Evolutionary conservation across 805 yeast genomes (phyloP).

Genomic region (Kockiozyma suomiensis): DNA sequence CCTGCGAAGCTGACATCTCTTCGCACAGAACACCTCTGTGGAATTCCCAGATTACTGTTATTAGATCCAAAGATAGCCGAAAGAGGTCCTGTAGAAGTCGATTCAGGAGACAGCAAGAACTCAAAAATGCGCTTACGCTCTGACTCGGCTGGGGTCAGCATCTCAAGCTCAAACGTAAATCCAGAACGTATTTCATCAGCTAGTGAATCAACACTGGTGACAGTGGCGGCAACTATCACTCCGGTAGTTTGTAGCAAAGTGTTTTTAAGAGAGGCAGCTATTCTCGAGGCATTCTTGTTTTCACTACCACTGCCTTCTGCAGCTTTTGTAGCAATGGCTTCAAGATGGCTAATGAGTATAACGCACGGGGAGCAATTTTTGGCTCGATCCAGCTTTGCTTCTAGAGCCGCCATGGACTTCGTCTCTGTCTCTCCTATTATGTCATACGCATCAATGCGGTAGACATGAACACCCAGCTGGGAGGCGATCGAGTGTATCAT

Average conservation of each 20-base stretch:
- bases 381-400: slow-evolving; percentile 73
- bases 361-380: slow-evolving; percentile 53
- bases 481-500: slow-evolving; percentile 58
- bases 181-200: slow-evolving; percentile 66
- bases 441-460: slow-evolving; percentile 71
- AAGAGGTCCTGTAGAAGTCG: neutral
- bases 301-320: slow-evolving; percentile 53
- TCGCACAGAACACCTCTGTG: slow-evolving; percentile 41
- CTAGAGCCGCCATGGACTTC: slow-evolving; percentile 74
- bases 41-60: slow-evolving; percentile 1
- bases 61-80: neutral
- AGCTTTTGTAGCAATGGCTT: slow-evolving; percentile 70
- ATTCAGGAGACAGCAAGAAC: slow-evolving; percentile 45
- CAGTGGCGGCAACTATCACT: slow-evolving; percentile 65
- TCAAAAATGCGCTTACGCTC: slow-evolving; percentile 71
- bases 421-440: slow-evolving; percentile 69
- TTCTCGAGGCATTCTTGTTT: slow-evolving; percentile 45
- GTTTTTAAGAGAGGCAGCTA: slow-evolving; percentile 60
- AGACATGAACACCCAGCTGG: slow-evolving; percentile 64
- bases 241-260: slow-evolving; percentile 48
- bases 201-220: slow-evolving; percentile 67
- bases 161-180: slow-evolving; percentile 73
- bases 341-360: slow-evolving; percentile 70
- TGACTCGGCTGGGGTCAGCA: slow-evolving; percentile 74
- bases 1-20: slow-evolving; percentile 58